Evolutionary conservation across 2,329 filamentous ascomycete species (phyloP).

Genomic region (Ophiostoma quercus): DNA sequence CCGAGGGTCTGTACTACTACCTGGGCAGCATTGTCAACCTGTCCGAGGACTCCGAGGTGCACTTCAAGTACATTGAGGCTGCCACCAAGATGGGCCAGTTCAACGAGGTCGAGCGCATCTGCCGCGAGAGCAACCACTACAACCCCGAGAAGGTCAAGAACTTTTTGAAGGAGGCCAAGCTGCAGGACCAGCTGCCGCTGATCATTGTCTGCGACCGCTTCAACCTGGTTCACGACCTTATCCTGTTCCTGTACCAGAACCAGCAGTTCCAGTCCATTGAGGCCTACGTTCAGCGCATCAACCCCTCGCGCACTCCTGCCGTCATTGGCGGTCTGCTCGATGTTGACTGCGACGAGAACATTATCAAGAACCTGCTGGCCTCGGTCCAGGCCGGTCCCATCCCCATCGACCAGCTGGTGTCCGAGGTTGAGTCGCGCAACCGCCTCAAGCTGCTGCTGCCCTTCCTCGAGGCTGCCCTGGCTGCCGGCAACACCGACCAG

Average conservation of each 20-base stretch:
- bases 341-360: slow-evolving; percentile 92
- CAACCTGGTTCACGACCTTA: slow-evolving; percentile 95
- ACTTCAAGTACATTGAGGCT: slow-evolving; percentile 99
- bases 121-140: slow-evolving; percentile 84
- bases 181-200: slow-evolving; percentile 87
- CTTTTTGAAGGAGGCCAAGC: slow-evolving; percentile 92
- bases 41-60: slow-evolving; percentile 88
- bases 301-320: slow-evolving; percentile 82
- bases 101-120: slow-evolving; percentile 94
- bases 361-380: slow-evolving; percentile 85
- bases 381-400: slow-evolving; percentile 82
- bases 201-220: slow-evolving; percentile 99
- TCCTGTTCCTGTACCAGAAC: slow-evolving; percentile 96
- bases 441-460: slow-evolving; percentile 90
- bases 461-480: slow-evolving; percentile 89
- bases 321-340: slow-evolving; percentile 91
- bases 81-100: slow-evolving; percentile 90
- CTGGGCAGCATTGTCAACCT: slow-evolving; percentile 96
- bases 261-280: slow-evolving; percentile 99
- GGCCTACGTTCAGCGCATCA: slow-evolving; percentile 94
- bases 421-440: slow-evolving; percentile 93
- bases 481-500: slow-evolving; percentile 88
- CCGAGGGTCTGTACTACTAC: slow-evolving; percentile 97
- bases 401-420: slow-evolving; percentile 88
- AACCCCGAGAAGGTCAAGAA: slow-evolving; percentile 97